Conservation (phyloP, 83 land plant species). For the Picea abies region DNA sequence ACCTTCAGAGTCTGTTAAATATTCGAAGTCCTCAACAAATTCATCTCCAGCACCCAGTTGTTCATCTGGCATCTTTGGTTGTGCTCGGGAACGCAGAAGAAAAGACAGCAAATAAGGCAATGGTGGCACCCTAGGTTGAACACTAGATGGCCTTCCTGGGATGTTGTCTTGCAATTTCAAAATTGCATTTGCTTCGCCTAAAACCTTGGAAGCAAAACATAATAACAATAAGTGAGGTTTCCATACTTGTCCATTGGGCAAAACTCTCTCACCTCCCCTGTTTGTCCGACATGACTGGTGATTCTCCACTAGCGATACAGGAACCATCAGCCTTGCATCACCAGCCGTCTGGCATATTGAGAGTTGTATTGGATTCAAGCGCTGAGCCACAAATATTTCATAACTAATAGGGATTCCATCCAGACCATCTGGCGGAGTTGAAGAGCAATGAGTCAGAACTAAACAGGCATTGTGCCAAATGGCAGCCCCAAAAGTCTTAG, state of each 20-base stretch:
- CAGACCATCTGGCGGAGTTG: conserved; percentile 53
- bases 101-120: conserved; percentile 68
- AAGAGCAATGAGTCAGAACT: conserved; percentile 66
- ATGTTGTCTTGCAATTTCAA: conserved; percentile 50
- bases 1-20: conserved; percentile 34
- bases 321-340: conserved; percentile 57
- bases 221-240: conserved; percentile 54
- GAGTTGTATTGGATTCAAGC: conserved; percentile 50
- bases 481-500: conserved; percentile 57
- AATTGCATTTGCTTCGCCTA: conserved; percentile 54
- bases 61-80: neutral
- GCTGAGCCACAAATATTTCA: conserved; percentile 45
- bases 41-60: conserved; percentile 21
- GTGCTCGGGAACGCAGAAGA: conserved; percentile 39
- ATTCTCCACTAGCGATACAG: conserved; percentile 68
- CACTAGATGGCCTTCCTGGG: conserved; percentile 22
- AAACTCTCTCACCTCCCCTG: conserved; percentile 44
- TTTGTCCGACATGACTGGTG: conserved; percentile 57
- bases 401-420: conserved; percentile 52
- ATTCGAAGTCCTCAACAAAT: conserved; percentile 14
- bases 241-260: conserved; percentile 68
- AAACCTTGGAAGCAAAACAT: conserved; percentile 58
- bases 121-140: conserved; percentile 37
- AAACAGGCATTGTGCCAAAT: conserved; percentile 73
- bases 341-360: conserved; percentile 51